Percentiles rank a stretch among this genome's conserved stretches.
Conservation (phyloP, 23 red algal genomes). For the Gracilaria caudata region DNA sequence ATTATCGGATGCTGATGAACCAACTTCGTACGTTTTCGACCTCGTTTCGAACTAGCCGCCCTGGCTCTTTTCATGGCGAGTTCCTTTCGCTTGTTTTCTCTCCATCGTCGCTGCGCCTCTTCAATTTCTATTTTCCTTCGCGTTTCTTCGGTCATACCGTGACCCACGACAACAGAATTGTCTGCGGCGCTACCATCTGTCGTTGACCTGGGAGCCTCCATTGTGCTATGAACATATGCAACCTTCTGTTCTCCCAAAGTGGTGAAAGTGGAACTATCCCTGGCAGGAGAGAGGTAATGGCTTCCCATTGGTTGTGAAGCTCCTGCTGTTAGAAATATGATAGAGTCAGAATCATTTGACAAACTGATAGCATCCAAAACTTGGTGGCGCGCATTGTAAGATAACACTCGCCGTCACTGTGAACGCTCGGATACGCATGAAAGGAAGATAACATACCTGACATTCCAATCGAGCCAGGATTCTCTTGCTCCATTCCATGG, state of each 20-base stretch:
- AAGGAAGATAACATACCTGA: slow-evolving; percentile 11
- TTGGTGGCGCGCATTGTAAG: background rate
- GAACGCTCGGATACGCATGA: background rate
- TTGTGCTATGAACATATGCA: background rate
- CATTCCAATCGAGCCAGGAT: background rate
- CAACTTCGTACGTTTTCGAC: slow-evolving; percentile 32
- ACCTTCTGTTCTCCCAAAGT: background rate
- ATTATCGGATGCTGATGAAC: background rate
- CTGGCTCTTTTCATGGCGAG: slow-evolving; percentile 46
- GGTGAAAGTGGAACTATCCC: background rate
- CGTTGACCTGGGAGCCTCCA: background rate
- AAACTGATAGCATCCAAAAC: background rate
- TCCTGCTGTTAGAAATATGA: background rate
- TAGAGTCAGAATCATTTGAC: background rate
- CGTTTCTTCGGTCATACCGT: background rate
- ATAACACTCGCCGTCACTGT: background rate
- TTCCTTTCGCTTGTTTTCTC: slow-evolving; percentile 63
- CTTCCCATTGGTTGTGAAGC: background rate
- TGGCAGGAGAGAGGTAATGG: background rate
- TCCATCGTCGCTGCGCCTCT: slow-evolving; percentile 55
- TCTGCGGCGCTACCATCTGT: background rate
- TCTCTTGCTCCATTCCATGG: background rate
- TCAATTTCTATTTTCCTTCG: slow-evolving; percentile 26
- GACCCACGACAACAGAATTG: background rate
- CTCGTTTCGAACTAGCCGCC: slow-evolving; percentile 51